These are phyloP conservation scores for Gloeostereum incarnatum DNA, from an alignment of 768 basidiomycete species.

Conservation along the genomic window DNA sequence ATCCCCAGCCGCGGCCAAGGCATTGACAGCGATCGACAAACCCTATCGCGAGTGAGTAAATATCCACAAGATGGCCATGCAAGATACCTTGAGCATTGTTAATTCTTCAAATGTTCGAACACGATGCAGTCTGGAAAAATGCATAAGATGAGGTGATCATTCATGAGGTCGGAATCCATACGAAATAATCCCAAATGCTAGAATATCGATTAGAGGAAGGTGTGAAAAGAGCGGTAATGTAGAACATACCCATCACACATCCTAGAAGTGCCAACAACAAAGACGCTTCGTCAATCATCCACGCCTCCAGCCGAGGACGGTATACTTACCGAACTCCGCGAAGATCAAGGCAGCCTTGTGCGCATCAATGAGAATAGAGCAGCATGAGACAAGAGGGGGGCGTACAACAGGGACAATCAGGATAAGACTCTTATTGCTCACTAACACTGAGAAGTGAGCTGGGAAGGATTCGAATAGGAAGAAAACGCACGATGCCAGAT, in stretches of 20 bases:
- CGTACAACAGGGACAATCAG: background rate
- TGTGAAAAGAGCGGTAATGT: background rate
- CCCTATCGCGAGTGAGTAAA: conserved; percentile 17
- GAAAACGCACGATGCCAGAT: conserved; percentile 29
- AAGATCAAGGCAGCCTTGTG: too few relatives aligned
- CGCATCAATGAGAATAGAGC: background rate
- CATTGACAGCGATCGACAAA: conserved; percentile 43
- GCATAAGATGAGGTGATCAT: background rate
- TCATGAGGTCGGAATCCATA: background rate
- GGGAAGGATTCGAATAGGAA: background rate
- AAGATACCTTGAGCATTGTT: conserved; percentile 5
- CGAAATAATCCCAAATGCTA: conserved; percentile 4
- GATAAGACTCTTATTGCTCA: conserved; percentile 3
- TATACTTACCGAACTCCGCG: too few relatives aligned
- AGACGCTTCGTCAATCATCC: too few relatives aligned
- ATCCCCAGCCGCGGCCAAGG: conserved; percentile 35
- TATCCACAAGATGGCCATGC: conserved; percentile 5
- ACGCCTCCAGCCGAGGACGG: too few relatives aligned
- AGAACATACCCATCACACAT: background rate
- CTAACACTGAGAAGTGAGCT: conserved; percentile 18
- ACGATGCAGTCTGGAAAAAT: background rate
- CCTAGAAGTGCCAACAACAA: background rate
- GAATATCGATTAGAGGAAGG: background rate
- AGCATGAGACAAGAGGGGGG: background rate
- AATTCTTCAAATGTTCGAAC: conserved; percentile 2